These are phyloP conservation scores for Phytophthora citricola DNA, from an alignment of 352 stramenopile species.

Conservation along the genomic window DNA sequence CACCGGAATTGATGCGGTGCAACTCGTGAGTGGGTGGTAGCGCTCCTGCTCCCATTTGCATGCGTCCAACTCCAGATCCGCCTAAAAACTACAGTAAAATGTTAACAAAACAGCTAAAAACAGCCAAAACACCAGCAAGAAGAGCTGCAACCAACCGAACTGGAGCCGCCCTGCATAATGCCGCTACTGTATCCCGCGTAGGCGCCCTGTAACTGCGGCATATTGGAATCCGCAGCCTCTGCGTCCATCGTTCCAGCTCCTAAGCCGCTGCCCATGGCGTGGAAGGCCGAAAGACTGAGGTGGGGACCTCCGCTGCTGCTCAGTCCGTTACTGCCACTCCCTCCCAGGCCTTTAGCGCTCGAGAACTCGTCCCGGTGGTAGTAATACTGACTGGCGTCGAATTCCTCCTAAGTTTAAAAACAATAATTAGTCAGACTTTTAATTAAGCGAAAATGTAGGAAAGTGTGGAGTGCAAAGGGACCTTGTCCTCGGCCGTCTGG, in stretches of 20 bases:
- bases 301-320: slow-evolving; percentile 30
- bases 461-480: slow-evolving; percentile 11
- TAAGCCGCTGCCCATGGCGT: slow-evolving; percentile 54
- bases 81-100: slow-evolving; percentile 59
- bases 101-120: slow-evolving; percentile 9
- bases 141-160: slow-evolving; percentile 45
- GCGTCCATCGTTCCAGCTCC: slow-evolving; percentile 32
- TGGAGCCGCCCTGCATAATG: slow-evolving; percentile 46
- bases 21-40: slow-evolving; percentile 56
- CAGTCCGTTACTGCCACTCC: slow-evolving; percentile 24
- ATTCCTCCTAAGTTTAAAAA: slow-evolving; percentile 61
- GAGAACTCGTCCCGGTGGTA: slow-evolving; percentile 85
- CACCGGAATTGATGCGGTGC: slow-evolving; percentile 66
- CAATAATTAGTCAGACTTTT: not conserved
- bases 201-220: slow-evolving; percentile 31
- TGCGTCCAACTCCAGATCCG: slow-evolving; percentile 38
- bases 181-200: slow-evolving; percentile 57
- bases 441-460: no score
- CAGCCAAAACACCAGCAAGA: not conserved
- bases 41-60: slow-evolving; percentile 35
- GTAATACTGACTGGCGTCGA: slow-evolving; percentile 90
- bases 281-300: slow-evolving; percentile 59
- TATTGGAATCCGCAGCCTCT: slow-evolving; percentile 26
- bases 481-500: slow-evolving; percentile 89
- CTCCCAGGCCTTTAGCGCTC: slow-evolving; percentile 40